phyloP scores from a whole-genome alignment of 2,329 filamentous ascomycete species.

The Lecanosticta acicola region DNA sequence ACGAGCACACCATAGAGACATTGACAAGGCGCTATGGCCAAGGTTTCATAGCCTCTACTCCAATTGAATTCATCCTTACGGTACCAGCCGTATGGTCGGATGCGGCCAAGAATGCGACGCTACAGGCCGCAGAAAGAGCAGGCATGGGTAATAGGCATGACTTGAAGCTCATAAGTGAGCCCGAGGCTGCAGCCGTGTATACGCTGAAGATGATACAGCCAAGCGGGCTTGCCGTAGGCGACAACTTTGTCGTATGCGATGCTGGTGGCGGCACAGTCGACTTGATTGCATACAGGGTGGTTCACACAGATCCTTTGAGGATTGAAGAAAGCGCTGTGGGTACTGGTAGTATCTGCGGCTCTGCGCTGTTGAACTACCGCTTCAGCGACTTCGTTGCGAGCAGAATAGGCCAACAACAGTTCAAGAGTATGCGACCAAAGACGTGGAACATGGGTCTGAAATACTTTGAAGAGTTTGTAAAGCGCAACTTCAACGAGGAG shows the following conservation, averaged over 20 bases:
- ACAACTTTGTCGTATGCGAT: slow-evolving; percentile 55
- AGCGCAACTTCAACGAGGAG: slow-evolving; percentile 75
- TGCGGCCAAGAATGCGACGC: slow-evolving; percentile 74
- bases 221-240: slow-evolving; percentile 63
- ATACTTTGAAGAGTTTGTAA: slow-evolving; percentile 81
- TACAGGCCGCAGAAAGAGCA: slow-evolving; percentile 70
- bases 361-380: slow-evolving; percentile 72
- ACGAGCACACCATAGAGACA: slow-evolving; percentile 73
- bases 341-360: slow-evolving; percentile 71
- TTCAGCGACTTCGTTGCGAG: slow-evolving; percentile 71
- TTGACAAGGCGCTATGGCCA: slow-evolving; percentile 69
- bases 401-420: slow-evolving; percentile 59
- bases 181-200: slow-evolving; percentile 73
- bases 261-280: slow-evolving; percentile 59
- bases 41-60: slow-evolving; percentile 69
- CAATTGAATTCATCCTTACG: slow-evolving; percentile 73
- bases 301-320: slow-evolving; percentile 62
- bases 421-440: slow-evolving; percentile 71
- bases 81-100: slow-evolving; percentile 82
- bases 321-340: slow-evolving; percentile 77
- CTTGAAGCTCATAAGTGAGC: slow-evolving; percentile 75
- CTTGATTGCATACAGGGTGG: slow-evolving; percentile 76
- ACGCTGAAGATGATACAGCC: slow-evolving; percentile 74
- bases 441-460: slow-evolving; percentile 68
- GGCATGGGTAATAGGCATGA: slow-evolving; percentile 67